Base-by-base conservation (phyloP, 768 basidiomycete species). In the Auriculariales sp. region DNA sequence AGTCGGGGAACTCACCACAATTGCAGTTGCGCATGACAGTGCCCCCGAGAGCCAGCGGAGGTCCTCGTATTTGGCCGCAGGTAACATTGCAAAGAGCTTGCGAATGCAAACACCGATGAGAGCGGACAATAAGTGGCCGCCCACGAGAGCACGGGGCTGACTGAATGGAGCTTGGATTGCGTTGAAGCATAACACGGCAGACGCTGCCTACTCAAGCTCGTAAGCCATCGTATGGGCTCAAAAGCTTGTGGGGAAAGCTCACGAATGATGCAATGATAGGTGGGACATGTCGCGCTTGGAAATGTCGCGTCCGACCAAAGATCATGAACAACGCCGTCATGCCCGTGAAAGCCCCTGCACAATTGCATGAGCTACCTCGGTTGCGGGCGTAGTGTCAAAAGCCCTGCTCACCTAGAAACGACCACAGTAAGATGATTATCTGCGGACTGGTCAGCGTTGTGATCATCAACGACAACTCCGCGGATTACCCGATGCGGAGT, bases 151-250 rank as follows among this genome's bases (percentile, higher is more conserved):
- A 15, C 74, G 68, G 14, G 75, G 75, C 59, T 78, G 76, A 0
- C 73, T 71, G 32, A 78, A 58, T 7, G 75, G 75, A 3, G 67
- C 63, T 24, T 78, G 74, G 44, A 78, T 66, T 2, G 70, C 66
- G 15, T 73, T 75, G 51, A 75, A 78, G 29, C 74, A 67, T 33
- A 79, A 64, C 6, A 77, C 71, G 3, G 77, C 76, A 11, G 72
- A 71, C 25, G 75, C 75, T 17, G 72, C 76, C 77, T 78, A 56
- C 24, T 44, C 28, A 50, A 7, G n/a, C 19, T 42, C 29, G 44
- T 14, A 29, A 42, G 22, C 11, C 34, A 22, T 10, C 15, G 2
- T 10, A 44, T 28, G 49, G 24, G 42, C 30, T n/a, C 46, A 25
- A n/a, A n/a, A n/a, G n/a, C n/a, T 7, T 6, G 22, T 42, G 14